Conservation (phyloP, 306 rosid genomes). For the Canavalia ensiformis region DNA sequence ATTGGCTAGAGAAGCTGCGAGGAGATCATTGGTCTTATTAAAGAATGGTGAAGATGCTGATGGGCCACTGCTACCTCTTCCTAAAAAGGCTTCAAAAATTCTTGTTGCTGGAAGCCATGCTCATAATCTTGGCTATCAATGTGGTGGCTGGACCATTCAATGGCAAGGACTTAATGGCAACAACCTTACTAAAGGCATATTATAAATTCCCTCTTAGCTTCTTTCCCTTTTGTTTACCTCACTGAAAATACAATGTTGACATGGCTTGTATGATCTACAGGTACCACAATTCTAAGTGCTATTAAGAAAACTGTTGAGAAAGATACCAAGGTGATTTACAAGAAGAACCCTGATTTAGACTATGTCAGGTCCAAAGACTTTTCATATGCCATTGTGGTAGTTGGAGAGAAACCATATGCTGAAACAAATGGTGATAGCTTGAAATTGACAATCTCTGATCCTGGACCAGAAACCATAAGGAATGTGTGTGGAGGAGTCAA, state of each 20-base stretch:
- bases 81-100: conserved; percentile 50
- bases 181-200: conserved; percentile 41
- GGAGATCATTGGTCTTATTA: conserved; percentile 52
- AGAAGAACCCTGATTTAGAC: conserved; percentile 38
- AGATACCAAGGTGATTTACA: conserved; percentile 39
- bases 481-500: conserved; percentile 49
- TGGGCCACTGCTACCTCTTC: conserved; percentile 54
- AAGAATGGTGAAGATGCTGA: conserved; percentile 47
- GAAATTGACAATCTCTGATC: conserved; percentile 46
- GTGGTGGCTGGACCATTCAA: conserved; percentile 59
- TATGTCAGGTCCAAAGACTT: conserved; percentile 34
- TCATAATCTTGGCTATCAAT: conserved; percentile 55
- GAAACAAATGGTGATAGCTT: conserved; percentile 47
- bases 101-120: conserved; percentile 60
- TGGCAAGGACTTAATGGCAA: conserved; percentile 55
- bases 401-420: conserved; percentile 56
- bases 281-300: conserved; percentile 51
- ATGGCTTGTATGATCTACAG: conserved; percentile 12
- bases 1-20: conserved; percentile 54
- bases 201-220: not conserved
- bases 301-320: conserved; percentile 44
- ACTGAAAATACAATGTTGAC: not conserved
- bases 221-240: not conserved
- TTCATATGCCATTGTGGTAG: conserved; percentile 50
- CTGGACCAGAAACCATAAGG: conserved; percentile 35